A percentile compares a stretch with the other conserved stretches of the same genome.
These are phyloP conservation scores for Tolypocladium pustulatum DNA, from an alignment of 2,329 filamentous ascomycete genomes.

Conservation along the genomic window DNA sequence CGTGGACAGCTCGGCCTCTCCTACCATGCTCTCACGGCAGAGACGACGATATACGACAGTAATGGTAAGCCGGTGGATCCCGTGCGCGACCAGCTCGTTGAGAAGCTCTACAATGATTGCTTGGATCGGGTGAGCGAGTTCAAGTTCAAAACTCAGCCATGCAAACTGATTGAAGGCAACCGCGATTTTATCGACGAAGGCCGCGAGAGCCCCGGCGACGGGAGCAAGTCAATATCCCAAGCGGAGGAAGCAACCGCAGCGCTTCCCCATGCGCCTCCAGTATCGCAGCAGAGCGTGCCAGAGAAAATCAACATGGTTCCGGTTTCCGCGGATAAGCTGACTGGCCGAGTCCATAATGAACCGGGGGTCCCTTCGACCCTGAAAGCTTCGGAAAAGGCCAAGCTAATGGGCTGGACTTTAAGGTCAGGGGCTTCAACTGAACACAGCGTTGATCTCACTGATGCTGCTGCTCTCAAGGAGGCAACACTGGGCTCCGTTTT, in stretches of 20 bases:
- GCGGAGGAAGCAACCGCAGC: constrained; percentile 60
- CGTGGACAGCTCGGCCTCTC: constrained; percentile 80
- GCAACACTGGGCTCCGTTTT: constrained; percentile 85
- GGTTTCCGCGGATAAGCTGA: constrained; percentile 57
- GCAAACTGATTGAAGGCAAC: constrained; percentile 71
- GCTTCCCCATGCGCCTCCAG: constrained; percentile 41
- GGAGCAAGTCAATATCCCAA: constrained; percentile 57
- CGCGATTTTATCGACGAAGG: constrained; percentile 72
- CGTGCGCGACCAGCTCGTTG: constrained; percentile 68
- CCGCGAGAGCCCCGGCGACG: constrained; percentile 63
- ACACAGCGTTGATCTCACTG: constrained; percentile 61
- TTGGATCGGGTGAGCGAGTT: constrained; percentile 85
- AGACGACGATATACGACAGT: constrained; percentile 82
- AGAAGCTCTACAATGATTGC: constrained; percentile 90
- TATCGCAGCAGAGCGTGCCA: constrained; percentile 43
- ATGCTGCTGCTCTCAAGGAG: constrained; percentile 48
- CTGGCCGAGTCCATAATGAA: constrained; percentile 62
- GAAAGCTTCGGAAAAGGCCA: constrained; percentile 67
- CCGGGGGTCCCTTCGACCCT: constrained; percentile 57
- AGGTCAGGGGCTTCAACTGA: constrained; percentile 51
- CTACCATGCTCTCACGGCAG: constrained; percentile 71
- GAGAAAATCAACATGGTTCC: constrained; percentile 48
- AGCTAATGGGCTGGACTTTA: constrained; percentile 73
- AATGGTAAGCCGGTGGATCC: constrained; percentile 70
- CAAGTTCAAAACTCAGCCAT: constrained; percentile 64